Percentiles rank a stretch among this genome's conserved stretches.
Conservation (phyloP, 805 yeast genomes). For the Wickerhamiella alocasiicola region DNA sequence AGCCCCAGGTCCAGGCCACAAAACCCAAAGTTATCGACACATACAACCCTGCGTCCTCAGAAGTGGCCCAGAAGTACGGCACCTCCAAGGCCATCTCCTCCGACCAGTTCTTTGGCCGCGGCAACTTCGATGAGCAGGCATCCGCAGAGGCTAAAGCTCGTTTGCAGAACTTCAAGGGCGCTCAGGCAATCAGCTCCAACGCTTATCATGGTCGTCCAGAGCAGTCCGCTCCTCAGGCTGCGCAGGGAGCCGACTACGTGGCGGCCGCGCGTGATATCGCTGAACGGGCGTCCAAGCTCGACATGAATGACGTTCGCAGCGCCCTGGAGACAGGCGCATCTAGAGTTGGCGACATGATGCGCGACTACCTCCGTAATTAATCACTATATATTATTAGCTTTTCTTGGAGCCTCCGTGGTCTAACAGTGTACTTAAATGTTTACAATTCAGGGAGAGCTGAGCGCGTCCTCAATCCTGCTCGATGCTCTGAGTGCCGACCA, state of each 20-base stretch:
- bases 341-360: slow-evolving; percentile 68
- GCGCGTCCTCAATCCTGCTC: too few species aligned
- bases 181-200: slow-evolving; percentile 82
- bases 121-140: slow-evolving; percentile 62
- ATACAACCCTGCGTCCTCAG: slow-evolving; percentile 22
- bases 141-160: slow-evolving; percentile 73
- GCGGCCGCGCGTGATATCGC: slow-evolving; percentile 21
- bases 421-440: too few species aligned
- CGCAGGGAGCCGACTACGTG: slow-evolving; percentile 22
- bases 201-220: slow-evolving; percentile 86
- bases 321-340: slow-evolving; percentile 91
- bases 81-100: slow-evolving; percentile 89
- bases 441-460: too few species aligned
- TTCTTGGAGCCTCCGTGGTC: too few species aligned
- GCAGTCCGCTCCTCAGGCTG: slow-evolving; percentile 29
- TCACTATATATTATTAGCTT: too few species aligned
- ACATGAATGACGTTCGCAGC: slow-evolving; percentile 75
- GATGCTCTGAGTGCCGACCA: too few species aligned
- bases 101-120: slow-evolving; percentile 87
- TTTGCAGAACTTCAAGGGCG: slow-evolving; percentile 68
- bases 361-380: slow-evolving; percentile 50
- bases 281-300: slow-evolving; percentile 37
- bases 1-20: slow-evolving; percentile 15
- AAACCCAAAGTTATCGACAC: slow-evolving; percentile 37
- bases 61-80: slow-evolving; percentile 50